Evolutionary conservation across 2,329 filamentous ascomycete species (phyloP).

Genomic region (Pseudogymnoascus destructans): DNA sequence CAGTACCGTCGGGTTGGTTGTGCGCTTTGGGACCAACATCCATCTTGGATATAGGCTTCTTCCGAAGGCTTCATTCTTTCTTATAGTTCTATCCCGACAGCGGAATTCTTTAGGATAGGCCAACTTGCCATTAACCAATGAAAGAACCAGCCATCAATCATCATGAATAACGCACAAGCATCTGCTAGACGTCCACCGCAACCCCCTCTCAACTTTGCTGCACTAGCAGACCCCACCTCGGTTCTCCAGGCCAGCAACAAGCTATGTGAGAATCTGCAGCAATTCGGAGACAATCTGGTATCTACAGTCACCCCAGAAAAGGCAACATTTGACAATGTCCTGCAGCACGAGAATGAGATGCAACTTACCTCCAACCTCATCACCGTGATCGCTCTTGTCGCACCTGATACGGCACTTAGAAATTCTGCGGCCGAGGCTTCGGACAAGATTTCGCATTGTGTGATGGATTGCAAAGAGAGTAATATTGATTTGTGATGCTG

Average conservation of each 20-base stretch:
- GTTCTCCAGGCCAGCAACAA: neutral
- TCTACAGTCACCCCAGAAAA: conserved; percentile 21
- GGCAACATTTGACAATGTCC: conserved; percentile 36
- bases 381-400: conserved; percentile 34
- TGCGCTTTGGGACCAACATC: neutral
- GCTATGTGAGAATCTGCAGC: neutral
- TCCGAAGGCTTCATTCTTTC: neutral
- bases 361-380: conserved; percentile 37
- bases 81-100: neutral
- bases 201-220: neutral
- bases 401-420: neutral
- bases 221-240: neutral
- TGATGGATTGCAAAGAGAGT: neutral
- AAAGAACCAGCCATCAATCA: neutral
- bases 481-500: neutral
- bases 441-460: neutral
- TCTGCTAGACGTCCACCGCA: neutral
- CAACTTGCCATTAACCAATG: neutral
- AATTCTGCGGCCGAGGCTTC: neutral
- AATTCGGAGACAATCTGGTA: neutral
- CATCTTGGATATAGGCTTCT: neutral
- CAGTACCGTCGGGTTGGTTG: neutral
- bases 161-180: neutral
- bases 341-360: conserved; percentile 38
- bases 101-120: neutral